Evolutionary conservation across 352 stramenopile species (phyloP).

Genomic region (Phytophthora nicotianae): DNA sequence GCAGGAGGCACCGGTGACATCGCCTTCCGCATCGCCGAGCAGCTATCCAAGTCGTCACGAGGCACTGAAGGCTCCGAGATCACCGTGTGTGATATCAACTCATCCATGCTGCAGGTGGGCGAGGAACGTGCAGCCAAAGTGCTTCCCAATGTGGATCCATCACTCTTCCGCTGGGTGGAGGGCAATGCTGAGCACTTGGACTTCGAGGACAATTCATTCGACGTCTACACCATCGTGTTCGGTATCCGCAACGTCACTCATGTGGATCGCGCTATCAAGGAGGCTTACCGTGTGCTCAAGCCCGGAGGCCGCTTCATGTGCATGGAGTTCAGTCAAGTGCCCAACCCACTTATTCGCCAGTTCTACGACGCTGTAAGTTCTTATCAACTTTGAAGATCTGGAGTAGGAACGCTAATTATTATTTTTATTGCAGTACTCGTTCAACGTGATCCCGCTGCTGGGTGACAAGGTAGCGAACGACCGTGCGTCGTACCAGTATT

Average conservation of each 20-base stretch:
- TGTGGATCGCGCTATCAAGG: slow-evolving; percentile 93
- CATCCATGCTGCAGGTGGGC: slow-evolving; percentile 98
- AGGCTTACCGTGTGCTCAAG: slow-evolving; percentile 96
- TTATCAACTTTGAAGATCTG: not conserved
- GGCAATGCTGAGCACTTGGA: slow-evolving; percentile 96
- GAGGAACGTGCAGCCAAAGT: slow-evolving; percentile 86
- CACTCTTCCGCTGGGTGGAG: slow-evolving; percentile 91
- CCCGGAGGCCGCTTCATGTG: slow-evolving; percentile 97
- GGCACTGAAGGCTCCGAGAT: slow-evolving; percentile 73
- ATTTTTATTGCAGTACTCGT: slow-evolving; percentile 90
- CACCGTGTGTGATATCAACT: slow-evolving; percentile 99
- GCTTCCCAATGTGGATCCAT: slow-evolving; percentile 52
- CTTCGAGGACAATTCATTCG: slow-evolving; percentile 96
- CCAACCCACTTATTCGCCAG: slow-evolving; percentile 90
- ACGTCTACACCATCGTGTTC: slow-evolving; percentile 99
- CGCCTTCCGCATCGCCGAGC: slow-evolving; percentile 96
- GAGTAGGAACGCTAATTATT: not conserved
- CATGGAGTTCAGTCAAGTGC: slow-evolving; percentile 97
- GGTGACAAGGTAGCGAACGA: slow-evolving; percentile 96
- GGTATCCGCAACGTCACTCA: slow-evolving; percentile 99
- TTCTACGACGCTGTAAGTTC: slow-evolving; percentile 93
- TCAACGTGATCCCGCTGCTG: slow-evolving; percentile 97
- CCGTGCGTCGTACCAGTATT: slow-evolving; percentile 97
- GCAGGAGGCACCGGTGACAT: slow-evolving; percentile 99
- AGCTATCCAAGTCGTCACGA: slow-evolving; percentile 40